Conservation (phyloP, 2,329 filamentous ascomycete genomes). For the Diaporthe longicolla region DNA sequence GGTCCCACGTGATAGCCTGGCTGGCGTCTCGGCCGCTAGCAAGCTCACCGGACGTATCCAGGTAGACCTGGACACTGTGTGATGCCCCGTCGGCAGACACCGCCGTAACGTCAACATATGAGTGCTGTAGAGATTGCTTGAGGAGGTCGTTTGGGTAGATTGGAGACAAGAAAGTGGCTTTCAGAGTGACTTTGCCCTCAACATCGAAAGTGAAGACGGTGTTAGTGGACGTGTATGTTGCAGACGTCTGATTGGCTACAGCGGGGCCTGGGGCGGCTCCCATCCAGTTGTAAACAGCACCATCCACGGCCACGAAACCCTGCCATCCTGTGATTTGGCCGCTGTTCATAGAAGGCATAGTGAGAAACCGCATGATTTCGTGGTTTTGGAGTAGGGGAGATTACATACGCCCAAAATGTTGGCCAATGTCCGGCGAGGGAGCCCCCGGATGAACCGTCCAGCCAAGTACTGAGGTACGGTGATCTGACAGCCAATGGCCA, state of each 20-base stretch:
- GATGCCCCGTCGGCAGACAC: constrained; percentile 71
- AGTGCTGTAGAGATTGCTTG: constrained; percentile 78
- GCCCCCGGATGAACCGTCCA: constrained; percentile 73
- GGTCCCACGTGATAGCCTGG: constrained; percentile 74
- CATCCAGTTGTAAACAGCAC: constrained; percentile 76
- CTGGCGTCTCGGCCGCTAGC: constrained; percentile 71
- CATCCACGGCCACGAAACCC: constrained; percentile 79
- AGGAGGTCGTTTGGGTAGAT: constrained; percentile 76
- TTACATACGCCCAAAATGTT: constrained; percentile 75
- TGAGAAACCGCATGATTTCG: not conserved
- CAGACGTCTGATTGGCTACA: constrained; percentile 71
- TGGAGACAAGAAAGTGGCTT: constrained; percentile 79
- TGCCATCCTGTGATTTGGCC: constrained; percentile 74
- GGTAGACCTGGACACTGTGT: constrained; percentile 79
- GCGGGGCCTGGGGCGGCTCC: constrained; percentile 65
- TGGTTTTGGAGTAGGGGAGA: not conserved
- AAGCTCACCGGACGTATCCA: constrained; percentile 83
- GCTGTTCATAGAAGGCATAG: constrained; percentile 52
- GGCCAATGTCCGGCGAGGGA: constrained; percentile 79
- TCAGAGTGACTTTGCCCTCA: constrained; percentile 72
- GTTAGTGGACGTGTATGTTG: constrained; percentile 79
- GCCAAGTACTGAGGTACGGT: constrained; percentile 82
- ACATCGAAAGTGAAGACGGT: constrained; percentile 79
- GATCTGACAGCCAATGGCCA: constrained; percentile 81
- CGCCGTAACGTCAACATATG: constrained; percentile 77